These are phyloP conservation scores for Sarocladium strictum DNA, from an alignment of 2,329 filamentous ascomycete species.

Conservation along the genomic window DNA sequence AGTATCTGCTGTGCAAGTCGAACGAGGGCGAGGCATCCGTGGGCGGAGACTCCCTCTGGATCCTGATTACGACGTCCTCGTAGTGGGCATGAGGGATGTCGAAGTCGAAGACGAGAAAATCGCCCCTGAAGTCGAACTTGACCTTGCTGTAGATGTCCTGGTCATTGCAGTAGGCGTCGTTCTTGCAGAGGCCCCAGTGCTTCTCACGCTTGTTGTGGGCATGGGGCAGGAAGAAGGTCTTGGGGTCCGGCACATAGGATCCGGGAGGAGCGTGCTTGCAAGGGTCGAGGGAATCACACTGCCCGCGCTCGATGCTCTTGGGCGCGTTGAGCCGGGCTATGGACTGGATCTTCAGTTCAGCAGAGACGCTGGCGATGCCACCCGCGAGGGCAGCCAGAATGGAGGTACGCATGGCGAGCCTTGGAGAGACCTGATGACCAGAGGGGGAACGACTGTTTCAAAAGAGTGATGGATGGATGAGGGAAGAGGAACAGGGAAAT, in stretches of 20 bases:
- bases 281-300: not conserved
- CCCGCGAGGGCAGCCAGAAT: not conserved
- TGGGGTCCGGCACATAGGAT: conserved; percentile 6
- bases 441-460: not conserved
- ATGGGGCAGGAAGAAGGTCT: conserved; percentile 10
- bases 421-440: not conserved
- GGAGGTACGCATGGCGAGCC: conserved; percentile 2
- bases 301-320: not conserved
- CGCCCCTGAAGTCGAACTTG: conserved; percentile 10
- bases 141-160: conserved; percentile 7
- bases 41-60: not conserved
- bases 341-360: not conserved
- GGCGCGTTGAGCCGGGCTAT: not conserved
- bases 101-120: conserved; percentile 13
- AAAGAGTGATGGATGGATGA: not conserved
- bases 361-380: not conserved
- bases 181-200: conserved; percentile 10
- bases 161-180: conserved; percentile 6
- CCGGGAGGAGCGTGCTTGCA: conserved; percentile 4
- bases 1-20: not conserved
- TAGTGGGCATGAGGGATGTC: conserved; percentile 8
- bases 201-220: not conserved
- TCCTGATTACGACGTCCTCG: conserved; percentile 11
- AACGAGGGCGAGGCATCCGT: conserved; percentile 7
- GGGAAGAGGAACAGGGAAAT: not conserved